phyloP scores from a whole-genome alignment of 1,284 basidiomycete genomes.

The Neonothopanus nambi region DNA sequence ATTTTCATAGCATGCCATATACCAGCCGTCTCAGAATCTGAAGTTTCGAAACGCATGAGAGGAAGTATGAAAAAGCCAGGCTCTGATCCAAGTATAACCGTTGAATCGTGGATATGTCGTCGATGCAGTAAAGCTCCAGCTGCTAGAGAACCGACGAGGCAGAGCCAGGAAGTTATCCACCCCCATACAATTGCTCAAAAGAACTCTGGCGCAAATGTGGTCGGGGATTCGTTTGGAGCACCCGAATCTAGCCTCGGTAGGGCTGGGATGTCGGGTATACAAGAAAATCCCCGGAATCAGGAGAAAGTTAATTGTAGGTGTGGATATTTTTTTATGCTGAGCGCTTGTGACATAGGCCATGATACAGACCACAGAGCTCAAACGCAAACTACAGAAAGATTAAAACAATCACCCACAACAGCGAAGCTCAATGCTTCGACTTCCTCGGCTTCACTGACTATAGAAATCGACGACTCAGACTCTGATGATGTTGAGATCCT shows the following conservation, averaged over 20 bases:
- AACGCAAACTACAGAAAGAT: background rate
- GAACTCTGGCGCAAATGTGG: background rate
- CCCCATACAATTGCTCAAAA: background rate
- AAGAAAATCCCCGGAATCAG: background rate
- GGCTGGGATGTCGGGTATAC: background rate
- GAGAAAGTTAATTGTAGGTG: background rate
- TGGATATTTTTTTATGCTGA: background rate
- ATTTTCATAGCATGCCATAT: slow-evolving; percentile 9
- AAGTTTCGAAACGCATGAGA: slow-evolving; percentile 6
- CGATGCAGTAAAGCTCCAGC: background rate
- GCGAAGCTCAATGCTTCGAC: background rate
- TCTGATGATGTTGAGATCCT: background rate
- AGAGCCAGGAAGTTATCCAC: background rate
- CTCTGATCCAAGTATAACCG: background rate
- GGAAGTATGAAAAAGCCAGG: background rate
- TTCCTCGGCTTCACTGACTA: background rate
- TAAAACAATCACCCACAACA: background rate
- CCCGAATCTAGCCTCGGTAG: background rate
- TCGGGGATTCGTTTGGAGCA: background rate
- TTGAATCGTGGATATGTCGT: slow-evolving; percentile 9
- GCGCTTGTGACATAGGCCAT: background rate
- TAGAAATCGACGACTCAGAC: background rate
- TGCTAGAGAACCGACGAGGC: background rate
- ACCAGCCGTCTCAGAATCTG: slow-evolving; percentile 5
- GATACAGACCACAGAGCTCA: background rate